Evolutionary conservation across 2,329 filamentous ascomycete genomes (phyloP), one percentile per base, ranked within the genome.

Genomic region (Aspergillus niger): DNA sequence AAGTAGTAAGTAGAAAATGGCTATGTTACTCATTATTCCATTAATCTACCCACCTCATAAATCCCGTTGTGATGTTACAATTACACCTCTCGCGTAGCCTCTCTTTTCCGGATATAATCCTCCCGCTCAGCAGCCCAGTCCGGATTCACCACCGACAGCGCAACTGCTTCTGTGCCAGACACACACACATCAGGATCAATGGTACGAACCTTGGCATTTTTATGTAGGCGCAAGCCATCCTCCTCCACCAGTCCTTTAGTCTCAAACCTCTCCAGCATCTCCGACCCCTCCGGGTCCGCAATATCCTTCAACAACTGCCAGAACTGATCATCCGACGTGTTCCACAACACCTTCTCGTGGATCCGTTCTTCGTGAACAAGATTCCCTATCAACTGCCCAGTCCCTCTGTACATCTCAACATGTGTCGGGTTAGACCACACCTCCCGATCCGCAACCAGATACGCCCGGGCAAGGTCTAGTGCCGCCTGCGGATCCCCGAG

Each of bases 361-460:
- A 77, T 57, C 22, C 11, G 38, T 8, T 68, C 70, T 13, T 48
- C 49, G 10, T 58, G 32, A 1, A 75, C 63, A 4, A 71, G 28
- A 3, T 70, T 65, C 2, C 69, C 64, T 48, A 79, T 79, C 20
- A 79, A 57, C 30, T 64, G 63, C 7, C 75, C 77, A 3, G 74
- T 74, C 26, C 72, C 63, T 28, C 62, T 61, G 58, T 72, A 77
- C 57, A 79, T 67, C 49, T 76, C 67, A 10, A 73, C 66, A 58
- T 78, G 72, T 8, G 73, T 70, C n/a, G 67, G 68, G 60, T 72
- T 77, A 11, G 73, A 76, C 76, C 76, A 79, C 36, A 78, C 71
- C 39, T 76, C 71, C 43, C 69, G 65, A 56, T 79, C 76, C 52
- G 65, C 63, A 2, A 66, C 66, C 54, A 74, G 60, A 57, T 79